Evolutionary conservation across 176 grass and related monocot genomes (phyloP).

Genomic region (Aegilops speltoides): DNA sequence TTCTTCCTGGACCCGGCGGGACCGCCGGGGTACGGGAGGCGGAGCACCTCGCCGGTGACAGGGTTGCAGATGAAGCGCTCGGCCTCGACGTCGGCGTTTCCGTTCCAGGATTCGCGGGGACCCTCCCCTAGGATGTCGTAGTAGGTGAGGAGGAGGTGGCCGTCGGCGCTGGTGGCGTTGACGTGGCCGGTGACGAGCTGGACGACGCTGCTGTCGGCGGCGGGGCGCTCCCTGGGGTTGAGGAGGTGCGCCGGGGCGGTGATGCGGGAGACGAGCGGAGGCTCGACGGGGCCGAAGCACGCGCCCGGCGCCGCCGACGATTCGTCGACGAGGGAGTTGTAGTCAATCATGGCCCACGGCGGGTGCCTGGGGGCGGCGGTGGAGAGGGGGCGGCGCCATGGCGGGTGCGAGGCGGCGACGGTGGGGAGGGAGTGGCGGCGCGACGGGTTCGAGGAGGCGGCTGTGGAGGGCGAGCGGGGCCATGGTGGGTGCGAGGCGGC

Average conservation of each 20-base stretch:
- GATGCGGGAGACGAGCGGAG: not conserved
- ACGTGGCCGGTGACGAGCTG: not conserved
- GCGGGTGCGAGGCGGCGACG: not conserved
- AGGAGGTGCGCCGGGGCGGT: not conserved
- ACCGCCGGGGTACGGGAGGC: not conserved
- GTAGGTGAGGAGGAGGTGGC: not conserved
- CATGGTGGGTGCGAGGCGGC: not conserved
- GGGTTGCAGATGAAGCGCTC: not conserved
- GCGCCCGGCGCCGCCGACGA: not conserved
- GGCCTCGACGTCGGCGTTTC: not conserved
- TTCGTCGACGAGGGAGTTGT: not conserved
- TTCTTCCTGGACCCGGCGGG: not conserved
- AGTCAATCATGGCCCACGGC: not conserved
- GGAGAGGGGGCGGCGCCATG: not conserved
- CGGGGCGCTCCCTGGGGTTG: not conserved
- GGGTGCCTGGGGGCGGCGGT: not conserved
- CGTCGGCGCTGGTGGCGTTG: not conserved
- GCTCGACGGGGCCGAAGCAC: not conserved
- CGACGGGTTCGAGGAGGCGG: not conserved
- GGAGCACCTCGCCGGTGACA: not conserved
- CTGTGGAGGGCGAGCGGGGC: not conserved
- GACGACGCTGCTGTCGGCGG: not conserved
- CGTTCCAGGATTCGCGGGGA: not conserved
- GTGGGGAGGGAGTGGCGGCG: not conserved
- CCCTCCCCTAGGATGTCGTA: not conserved